These are phyloP conservation scores for Thalassiosira livingstoniorum DNA, from an alignment of 352 stramenopile genomes.

Conservation along the genomic window DNA sequence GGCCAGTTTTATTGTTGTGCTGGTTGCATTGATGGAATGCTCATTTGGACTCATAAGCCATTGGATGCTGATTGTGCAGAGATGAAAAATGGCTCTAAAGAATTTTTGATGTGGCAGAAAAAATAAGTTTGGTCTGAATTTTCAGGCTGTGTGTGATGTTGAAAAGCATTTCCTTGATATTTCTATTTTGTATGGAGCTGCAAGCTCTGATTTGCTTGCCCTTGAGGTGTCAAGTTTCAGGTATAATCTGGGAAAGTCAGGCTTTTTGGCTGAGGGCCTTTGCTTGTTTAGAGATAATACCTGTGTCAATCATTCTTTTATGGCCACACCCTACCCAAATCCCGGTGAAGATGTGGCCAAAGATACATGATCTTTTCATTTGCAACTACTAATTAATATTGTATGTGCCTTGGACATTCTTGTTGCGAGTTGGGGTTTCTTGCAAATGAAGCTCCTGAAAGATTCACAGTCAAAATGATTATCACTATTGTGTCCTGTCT, in stretches of 20 bases:
- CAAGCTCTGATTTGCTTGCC: conserved; percentile 4
- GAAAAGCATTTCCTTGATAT: background rate
- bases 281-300: background rate
- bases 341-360: background rate
- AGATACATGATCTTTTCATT: background rate
- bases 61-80: background rate
- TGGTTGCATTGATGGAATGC: conserved; percentile 13
- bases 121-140: conserved; percentile 15
- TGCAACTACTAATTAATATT: background rate
- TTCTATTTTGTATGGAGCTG: background rate
- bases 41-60: conserved; percentile 14
- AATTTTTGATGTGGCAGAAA: conserved; percentile 13
- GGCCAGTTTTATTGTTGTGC: conserved; percentile 14
- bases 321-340: background rate
- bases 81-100: background rate
- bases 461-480: too few species aligned
- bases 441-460: background rate
- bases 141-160: conserved; percentile 4
- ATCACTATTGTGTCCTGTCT: too few species aligned
- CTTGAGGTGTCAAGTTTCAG: background rate
- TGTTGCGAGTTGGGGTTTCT: background rate
- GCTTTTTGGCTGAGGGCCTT: background rate
- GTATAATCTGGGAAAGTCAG: background rate
- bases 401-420: background rate
- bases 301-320: background rate